phyloP scores from a whole-genome alignment of 2,329 filamentous ascomycete species.

The Cladophialophora yegresii region DNA sequence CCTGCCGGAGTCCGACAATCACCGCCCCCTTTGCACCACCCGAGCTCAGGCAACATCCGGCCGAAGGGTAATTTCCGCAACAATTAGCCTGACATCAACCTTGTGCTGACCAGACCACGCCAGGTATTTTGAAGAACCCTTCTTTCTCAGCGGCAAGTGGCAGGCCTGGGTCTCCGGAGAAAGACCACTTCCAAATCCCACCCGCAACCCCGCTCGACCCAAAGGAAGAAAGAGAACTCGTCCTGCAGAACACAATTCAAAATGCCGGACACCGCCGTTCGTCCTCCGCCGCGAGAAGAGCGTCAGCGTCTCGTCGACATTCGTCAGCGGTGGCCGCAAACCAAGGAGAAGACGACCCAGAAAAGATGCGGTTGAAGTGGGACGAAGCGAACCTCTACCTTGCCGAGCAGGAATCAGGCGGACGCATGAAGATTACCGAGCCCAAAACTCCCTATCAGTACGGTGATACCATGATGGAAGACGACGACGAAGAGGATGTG shows the following conservation, averaged over 20 bases:
- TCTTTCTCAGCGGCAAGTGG: slow-evolving; percentile 55
- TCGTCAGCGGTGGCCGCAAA: slow-evolving; percentile 57
- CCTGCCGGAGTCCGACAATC: slow-evolving; percentile 34
- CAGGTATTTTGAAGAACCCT: slow-evolving; percentile 94
- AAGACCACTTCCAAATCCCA: slow-evolving; percentile 39
- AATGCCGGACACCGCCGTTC: slow-evolving; percentile 89
- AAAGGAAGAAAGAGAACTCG: slow-evolving; percentile 76
- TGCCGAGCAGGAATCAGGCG: slow-evolving; percentile 90
- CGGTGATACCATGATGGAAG: slow-evolving; percentile 84
- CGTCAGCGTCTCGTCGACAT: slow-evolving; percentile 68
- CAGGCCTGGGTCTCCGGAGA: slow-evolving; percentile 39
- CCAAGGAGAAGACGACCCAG: slow-evolving; percentile 56
- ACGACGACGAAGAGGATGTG: slow-evolving; percentile 65
- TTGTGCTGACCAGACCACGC: neutral
- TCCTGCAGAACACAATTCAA: slow-evolving; percentile 87
- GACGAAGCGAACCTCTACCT: slow-evolving; percentile 98
- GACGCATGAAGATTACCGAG: slow-evolving; percentile 98
- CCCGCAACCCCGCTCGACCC: slow-evolving; percentile 50
- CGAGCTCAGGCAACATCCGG: slow-evolving; percentile 42
- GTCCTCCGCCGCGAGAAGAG: slow-evolving; percentile 69
- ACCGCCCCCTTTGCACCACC: slow-evolving; percentile 37
- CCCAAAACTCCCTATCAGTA: slow-evolving; percentile 96
- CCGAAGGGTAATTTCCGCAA: slow-evolving; percentile 44
- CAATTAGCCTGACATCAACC: neutral
- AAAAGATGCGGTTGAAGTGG: slow-evolving; percentile 85